Evolutionary conservation across 73 alveolate species (phyloP), one percentile per base, ranked within the genome.

Genomic region (Stentor coeruleus): DNA sequence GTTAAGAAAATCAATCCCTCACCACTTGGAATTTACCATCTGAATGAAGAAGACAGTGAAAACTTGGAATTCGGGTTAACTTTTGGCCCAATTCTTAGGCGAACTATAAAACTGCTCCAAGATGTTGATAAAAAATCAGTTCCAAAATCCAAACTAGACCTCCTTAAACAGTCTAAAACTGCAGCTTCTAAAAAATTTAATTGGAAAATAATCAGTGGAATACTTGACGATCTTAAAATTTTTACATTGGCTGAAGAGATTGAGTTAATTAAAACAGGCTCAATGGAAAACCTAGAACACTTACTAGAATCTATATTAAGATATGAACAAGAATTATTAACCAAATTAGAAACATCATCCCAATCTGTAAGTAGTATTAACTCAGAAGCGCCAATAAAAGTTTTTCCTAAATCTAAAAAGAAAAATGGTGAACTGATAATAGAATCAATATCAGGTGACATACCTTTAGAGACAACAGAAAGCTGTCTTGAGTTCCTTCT

Each of bases 401-500:
- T n/a, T n/a, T n/a, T n/a, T n/a, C n/a, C n/a, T n/a, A n/a, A n/a
- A n/a, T n/a, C n/a, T n/a, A 75, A 14, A n/a, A 15, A 28, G n/a
- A 31, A 31, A 38, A 30, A 31, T 1, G 72, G 72, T 6, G 72
- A 15, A 14, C 38, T 39, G 38, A 6, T n/a, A 35, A 20, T 40
- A 14, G 72, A 75, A 26, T 20, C 26, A 28, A n/a, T 39, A 75
- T 30, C 33, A 31, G 83, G 26, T 15, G 66, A 84, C 40, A 76
- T 76, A 39, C 88, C 91, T 55, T 40, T 75, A 39, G 66, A 75
- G 33, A 20, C 59, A 15, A 39, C 83, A 36, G 74, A 86, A 30
- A 86, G 83, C 6, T 81, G 85, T 38, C 86, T 95, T 57, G 99
- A 95, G 86, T 95, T 90, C 88, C 86, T 95, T 35, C 84, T 95